Percentiles rank a stretch among this genome's conserved stretches.
These are phyloP conservation scores for Microsporum canis DNA, from an alignment of 2,329 filamentous ascomycete genomes.

Conservation along the genomic window DNA sequence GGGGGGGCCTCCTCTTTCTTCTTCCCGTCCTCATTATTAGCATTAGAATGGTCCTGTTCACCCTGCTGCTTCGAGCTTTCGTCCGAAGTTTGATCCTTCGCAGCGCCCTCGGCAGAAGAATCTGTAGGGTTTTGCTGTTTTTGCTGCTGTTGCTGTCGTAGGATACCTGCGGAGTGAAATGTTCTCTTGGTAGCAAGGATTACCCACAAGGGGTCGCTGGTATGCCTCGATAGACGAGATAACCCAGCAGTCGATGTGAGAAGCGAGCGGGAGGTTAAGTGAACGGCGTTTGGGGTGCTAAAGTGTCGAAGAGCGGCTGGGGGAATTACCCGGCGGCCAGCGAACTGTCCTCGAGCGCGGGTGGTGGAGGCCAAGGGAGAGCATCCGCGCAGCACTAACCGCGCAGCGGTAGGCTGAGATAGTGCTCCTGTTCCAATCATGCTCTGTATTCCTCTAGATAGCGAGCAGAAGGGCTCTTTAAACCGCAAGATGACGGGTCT, in stretches of 20 bases:
- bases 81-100: not conserved
- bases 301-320: conserved; percentile 20
- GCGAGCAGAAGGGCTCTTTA: not conserved
- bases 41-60: conserved; percentile 14
- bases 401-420: conserved; percentile 24
- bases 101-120: not conserved
- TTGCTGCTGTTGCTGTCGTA: conserved; percentile 31
- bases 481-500: not conserved
- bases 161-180: conserved; percentile 27
- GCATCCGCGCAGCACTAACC: conserved; percentile 28
- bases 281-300: conserved; percentile 19
- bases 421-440: conserved; percentile 32
- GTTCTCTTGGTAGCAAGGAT: conserved; percentile 27
- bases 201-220: conserved; percentile 19
- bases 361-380: conserved; percentile 24
- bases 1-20: conserved; percentile 56
- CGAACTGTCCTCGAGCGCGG: conserved; percentile 19
- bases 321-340: conserved; percentile 26
- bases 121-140: conserved; percentile 14
- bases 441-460: conserved; percentile 17
- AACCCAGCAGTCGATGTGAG: conserved; percentile 19
- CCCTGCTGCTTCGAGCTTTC: conserved; percentile 30
- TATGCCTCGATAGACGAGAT: not conserved
- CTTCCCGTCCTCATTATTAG: conserved; percentile 34
- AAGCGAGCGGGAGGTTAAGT: conserved; percentile 25